Conservation (phyloP, 2,329 filamentous ascomycete genomes). For the Aspergillus aculeatinus region DNA sequence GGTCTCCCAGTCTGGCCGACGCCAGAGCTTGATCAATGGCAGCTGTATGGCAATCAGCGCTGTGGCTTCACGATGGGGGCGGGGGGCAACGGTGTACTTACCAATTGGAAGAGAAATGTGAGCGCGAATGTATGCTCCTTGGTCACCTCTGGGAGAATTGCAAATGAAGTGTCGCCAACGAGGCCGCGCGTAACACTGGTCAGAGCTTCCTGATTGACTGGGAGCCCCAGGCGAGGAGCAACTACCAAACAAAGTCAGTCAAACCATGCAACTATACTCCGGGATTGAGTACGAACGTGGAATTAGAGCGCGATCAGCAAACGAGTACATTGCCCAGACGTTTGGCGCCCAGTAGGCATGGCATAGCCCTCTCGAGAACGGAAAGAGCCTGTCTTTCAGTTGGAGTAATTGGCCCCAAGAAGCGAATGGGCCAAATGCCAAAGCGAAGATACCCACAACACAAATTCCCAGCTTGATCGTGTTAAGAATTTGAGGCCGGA, state of each 20-base stretch:
- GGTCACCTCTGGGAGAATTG: slow-evolving; percentile 82
- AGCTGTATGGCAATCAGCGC: slow-evolving; percentile 45
- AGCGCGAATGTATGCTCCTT: slow-evolving; percentile 77
- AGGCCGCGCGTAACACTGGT: slow-evolving; percentile 89
- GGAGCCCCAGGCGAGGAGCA: slow-evolving; percentile 75
- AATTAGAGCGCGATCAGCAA: slow-evolving; percentile 80
- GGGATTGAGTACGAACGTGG: slow-evolving; percentile 58
- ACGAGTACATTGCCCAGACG: slow-evolving; percentile 95
- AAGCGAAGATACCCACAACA: slow-evolving; percentile 68
- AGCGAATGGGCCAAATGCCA: slow-evolving; percentile 88
- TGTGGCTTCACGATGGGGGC: slow-evolving; percentile 17
- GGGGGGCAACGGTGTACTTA: slow-evolving; percentile 33
- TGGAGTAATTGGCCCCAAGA: slow-evolving; percentile 80
- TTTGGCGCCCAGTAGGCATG: slow-evolving; percentile 99
- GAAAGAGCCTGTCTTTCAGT: slow-evolving; percentile 80
- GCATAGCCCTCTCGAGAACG: slow-evolving; percentile 88
- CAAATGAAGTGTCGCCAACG: slow-evolving; percentile 91
- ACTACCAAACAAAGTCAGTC: slow-evolving; percentile 51
- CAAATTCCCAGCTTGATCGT: slow-evolving; percentile 77
- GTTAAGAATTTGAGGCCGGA: slow-evolving; percentile 74
- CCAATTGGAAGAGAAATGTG: slow-evolving; percentile 77
- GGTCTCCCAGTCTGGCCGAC: slow-evolving; percentile 76
- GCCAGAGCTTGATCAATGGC: slow-evolving; percentile 78
- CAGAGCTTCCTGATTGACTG: slow-evolving; percentile 71
- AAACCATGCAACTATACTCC: slow-evolving; percentile 26